Evolutionary conservation across 2,329 filamentous ascomycete genomes (phyloP).

Genomic region (Elsinoe australis): DNA sequence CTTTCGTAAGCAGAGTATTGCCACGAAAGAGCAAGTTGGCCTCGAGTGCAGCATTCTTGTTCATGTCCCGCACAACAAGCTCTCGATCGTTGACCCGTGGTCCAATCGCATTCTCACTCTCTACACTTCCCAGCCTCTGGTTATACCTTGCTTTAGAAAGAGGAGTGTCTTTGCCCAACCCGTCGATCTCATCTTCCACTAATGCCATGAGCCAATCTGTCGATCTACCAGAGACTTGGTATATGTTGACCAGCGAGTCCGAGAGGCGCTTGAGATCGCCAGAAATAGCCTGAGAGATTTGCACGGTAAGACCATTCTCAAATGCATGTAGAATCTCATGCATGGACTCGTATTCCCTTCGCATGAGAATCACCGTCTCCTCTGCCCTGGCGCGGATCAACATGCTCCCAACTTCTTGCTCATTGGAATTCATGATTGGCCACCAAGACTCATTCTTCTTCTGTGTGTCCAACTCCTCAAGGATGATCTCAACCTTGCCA

Average conservation of each 20-base stretch:
- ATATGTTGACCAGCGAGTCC: slow-evolving; percentile 86
- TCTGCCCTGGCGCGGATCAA: slow-evolving; percentile 76
- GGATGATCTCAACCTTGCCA: slow-evolving; percentile 71
- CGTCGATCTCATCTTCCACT: slow-evolving; percentile 95
- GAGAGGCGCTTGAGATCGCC: slow-evolving; percentile 71
- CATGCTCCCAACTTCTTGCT: slow-evolving; percentile 73
- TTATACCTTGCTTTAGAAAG: slow-evolving; percentile 61
- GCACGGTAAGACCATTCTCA: slow-evolving; percentile 70
- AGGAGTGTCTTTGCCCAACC: slow-evolving; percentile 72
- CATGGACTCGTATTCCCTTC: slow-evolving; percentile 74
- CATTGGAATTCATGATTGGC: slow-evolving; percentile 66
- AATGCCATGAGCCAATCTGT: slow-evolving; percentile 87
- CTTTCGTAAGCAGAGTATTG: slow-evolving; percentile 88
- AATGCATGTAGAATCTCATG: slow-evolving; percentile 81
- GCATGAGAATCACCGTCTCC: slow-evolving; percentile 81
- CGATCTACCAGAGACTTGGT: slow-evolving; percentile 79
- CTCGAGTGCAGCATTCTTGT: slow-evolving; percentile 72
- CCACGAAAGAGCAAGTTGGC: slow-evolving; percentile 92
- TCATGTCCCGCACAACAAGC: slow-evolving; percentile 66
- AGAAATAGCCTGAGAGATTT: slow-evolving; percentile 73
- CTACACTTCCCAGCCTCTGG: slow-evolving; percentile 62
- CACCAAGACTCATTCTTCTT: slow-evolving; percentile 82
- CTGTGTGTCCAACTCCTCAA: slow-evolving; percentile 69
- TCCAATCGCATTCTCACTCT: slow-evolving; percentile 48
- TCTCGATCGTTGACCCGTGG: slow-evolving; percentile 50